Percentiles rank a stretch among this genome's conserved stretches.
phyloP scores from a whole-genome alignment of 73 alveolate genomes.

The Tetrahymena elliotti region DNA sequence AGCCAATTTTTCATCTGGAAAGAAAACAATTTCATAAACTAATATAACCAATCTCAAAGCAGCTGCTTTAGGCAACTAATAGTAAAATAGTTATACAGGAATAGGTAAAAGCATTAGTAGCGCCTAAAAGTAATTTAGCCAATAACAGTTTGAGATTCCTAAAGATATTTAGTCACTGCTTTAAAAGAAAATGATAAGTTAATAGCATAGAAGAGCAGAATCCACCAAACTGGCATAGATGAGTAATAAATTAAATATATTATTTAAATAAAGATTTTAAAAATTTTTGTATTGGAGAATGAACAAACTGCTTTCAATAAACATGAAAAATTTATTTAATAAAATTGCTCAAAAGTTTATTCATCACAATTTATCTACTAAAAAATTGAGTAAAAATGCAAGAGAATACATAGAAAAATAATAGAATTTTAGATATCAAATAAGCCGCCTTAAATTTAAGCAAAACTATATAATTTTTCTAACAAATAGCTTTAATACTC shows the following conservation, averaged over 20 bases:
- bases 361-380: too few species aligned
- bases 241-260: background rate
- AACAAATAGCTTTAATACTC: too few species aligned
- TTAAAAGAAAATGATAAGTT: background rate
- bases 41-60: background rate
- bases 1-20: background rate
- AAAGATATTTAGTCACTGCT: background rate
- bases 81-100: background rate
- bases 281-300: too few species aligned
- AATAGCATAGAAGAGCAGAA: background rate
- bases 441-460: too few species aligned
- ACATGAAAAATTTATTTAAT: too few species aligned
- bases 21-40: background rate
- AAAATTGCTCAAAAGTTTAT: too few species aligned
- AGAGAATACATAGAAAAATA: too few species aligned
- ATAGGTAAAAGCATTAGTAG: background rate
- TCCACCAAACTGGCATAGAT: background rate
- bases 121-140: background rate
- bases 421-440: too few species aligned
- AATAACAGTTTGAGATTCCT: background rate
- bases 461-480: too few species aligned
- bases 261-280: too few species aligned
- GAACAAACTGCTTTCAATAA: too few species aligned
- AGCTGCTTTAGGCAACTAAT: background rate
- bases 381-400: too few species aligned